A percentile compares a stretch with the other conserved stretches of the same genome.
phyloP scores from a whole-genome alignment of 1,139 yeast species.

The Saccharomyces pastorianus region DNA sequence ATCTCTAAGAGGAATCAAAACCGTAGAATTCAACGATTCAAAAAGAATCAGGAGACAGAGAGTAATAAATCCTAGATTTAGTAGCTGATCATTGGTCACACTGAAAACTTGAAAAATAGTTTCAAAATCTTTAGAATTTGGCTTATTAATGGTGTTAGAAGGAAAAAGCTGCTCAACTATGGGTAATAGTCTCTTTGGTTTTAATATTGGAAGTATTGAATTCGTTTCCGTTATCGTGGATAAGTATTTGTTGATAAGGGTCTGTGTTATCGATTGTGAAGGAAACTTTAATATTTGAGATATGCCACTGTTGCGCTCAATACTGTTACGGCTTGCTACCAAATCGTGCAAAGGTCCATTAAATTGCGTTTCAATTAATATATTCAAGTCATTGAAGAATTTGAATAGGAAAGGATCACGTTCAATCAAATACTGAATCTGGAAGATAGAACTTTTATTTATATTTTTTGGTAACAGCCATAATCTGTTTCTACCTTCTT shows the following conservation, averaged over 20 bases:
- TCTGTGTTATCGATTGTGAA: conserved; percentile 12
- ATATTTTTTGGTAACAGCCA: neutral
- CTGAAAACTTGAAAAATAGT: conserved; percentile 11
- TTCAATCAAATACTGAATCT: neutral
- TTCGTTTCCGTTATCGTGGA: conserved; percentile 15
- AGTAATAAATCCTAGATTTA: conserved; percentile 20
- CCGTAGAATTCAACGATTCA: conserved; percentile 23
- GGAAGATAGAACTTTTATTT: neutral
- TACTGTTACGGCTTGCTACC: neutral
- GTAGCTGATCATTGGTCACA: conserved; percentile 14
- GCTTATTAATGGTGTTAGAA: conserved; percentile 11
- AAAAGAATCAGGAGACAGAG: conserved; percentile 20
- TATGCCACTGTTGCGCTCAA: neutral
- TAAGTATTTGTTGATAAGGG: conserved; percentile 15
- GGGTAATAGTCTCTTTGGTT: conserved; percentile 14
- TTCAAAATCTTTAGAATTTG: neutral
- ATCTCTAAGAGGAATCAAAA: conserved; percentile 20
- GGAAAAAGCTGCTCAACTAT: conserved; percentile 16
- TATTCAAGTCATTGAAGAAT: neutral
- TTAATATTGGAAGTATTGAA: conserved; percentile 19
- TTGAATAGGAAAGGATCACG: neutral
- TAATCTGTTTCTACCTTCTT: neutral
- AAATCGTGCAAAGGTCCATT: neutral
- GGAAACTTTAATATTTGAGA: conserved; percentile 14
- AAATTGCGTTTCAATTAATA: neutral